Conservation (phyloP, 208 protist genomes). For the Sergeia podlipaevii region DNA sequence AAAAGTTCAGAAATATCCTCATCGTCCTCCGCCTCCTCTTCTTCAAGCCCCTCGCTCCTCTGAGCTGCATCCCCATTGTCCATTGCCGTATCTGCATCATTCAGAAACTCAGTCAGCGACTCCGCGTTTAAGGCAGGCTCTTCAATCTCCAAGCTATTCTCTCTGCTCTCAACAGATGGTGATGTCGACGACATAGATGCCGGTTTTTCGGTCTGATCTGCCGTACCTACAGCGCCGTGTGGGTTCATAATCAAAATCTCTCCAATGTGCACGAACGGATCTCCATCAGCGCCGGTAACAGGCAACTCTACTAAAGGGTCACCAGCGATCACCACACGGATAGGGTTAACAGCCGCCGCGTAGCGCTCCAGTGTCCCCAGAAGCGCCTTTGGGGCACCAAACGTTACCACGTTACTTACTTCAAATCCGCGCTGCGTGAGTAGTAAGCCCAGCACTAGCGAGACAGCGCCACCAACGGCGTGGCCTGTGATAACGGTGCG, state of each 20-base stretch:
- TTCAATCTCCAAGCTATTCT: background rate
- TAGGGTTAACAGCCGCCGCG: constrained; percentile 54
- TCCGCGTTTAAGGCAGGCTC: constrained; percentile 20
- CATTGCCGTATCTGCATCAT: background rate
- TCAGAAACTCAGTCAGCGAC: constrained; percentile 13
- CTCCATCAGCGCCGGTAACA: constrained; percentile 66
- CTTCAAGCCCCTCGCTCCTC: background rate
- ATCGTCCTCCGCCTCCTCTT: constrained; percentile 11
- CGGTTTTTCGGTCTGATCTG: background rate
- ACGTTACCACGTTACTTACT: constrained; percentile 66
- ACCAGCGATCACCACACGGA: constrained; percentile 75
- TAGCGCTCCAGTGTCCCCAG: constrained; percentile 63
- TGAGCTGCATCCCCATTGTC: constrained; percentile 1
- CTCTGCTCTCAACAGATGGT: background rate
- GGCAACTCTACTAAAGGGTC: constrained; percentile 82
- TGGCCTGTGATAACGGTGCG: constrained; percentile 77
- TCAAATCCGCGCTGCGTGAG: constrained; percentile 61
- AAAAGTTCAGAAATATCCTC: background rate
- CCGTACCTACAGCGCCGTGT: background rate
- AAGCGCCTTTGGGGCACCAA: constrained; percentile 67
- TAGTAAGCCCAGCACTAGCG: constrained; percentile 44
- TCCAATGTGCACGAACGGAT: constrained; percentile 71
- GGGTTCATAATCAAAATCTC: constrained; percentile 66
- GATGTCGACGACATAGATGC: no score
- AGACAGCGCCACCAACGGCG: constrained; percentile 69